These are phyloP conservation scores for Blastomyces parvus DNA, from an alignment of 2,329 filamentous ascomycete genomes.

Conservation along the genomic window DNA sequence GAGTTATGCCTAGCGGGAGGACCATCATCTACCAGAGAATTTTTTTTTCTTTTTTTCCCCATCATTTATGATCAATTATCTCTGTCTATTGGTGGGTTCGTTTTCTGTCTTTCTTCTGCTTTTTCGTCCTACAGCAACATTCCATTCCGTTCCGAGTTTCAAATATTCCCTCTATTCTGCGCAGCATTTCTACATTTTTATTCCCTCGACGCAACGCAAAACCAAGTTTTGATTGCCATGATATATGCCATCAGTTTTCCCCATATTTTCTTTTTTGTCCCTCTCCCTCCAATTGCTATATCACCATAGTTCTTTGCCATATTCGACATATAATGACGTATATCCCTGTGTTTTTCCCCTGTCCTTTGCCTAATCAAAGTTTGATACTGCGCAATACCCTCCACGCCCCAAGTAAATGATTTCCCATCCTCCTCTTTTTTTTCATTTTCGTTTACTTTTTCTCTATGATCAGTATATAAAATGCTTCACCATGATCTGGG, in stretches of 20 bases:
- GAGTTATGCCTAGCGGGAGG: neutral
- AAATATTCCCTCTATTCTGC: neutral
- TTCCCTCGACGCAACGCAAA: neutral
- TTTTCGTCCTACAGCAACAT: neutral
- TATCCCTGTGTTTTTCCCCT: neutral
- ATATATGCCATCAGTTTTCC: neutral
- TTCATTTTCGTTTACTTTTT: neutral
- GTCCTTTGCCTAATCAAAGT: neutral
- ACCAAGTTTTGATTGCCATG: neutral
- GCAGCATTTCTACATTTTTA: neutral
- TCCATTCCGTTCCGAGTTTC: neutral
- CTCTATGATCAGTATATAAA: neutral
- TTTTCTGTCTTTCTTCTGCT: neutral
- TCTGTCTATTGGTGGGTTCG: neutral
- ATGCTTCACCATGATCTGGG: neutral
- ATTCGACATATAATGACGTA: neutral
- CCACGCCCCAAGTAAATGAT: neutral
- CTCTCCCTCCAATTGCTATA: neutral
- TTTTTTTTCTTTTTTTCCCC: neutral
- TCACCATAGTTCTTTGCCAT: neutral
- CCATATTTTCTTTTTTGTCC: neutral
- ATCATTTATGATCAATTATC: neutral
- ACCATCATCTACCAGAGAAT: neutral
- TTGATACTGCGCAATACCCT: neutral
- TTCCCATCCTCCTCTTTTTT: neutral